These are phyloP conservation scores for Pseudonitzschia pungens DNA, from an alignment of 108 stramenopile species.

Conservation along the genomic window DNA sequence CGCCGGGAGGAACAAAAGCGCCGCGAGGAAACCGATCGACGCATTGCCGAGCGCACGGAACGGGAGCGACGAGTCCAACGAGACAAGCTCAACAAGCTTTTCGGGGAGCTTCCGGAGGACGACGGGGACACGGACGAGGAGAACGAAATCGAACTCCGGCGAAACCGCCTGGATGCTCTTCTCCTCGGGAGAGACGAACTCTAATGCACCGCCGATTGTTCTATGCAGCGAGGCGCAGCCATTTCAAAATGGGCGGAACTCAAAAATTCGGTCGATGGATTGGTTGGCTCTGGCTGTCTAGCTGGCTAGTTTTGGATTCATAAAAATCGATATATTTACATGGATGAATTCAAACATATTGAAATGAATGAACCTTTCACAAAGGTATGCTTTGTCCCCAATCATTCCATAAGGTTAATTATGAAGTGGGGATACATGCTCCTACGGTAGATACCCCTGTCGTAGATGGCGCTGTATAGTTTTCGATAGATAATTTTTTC, in stretches of 20 bases:
- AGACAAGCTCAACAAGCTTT: conserved; percentile 36
- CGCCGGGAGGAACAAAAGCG: background rate
- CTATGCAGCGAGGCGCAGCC: background rate
- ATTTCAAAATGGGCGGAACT: no score
- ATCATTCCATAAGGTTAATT: background rate
- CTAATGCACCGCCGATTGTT: background rate
- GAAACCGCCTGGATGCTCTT: conserved; percentile 20
- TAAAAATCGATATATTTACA: no score
- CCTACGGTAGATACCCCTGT: background rate
- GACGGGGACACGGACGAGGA: conserved; percentile 39
- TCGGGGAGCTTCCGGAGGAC: conserved; percentile 47
- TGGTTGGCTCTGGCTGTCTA: background rate
- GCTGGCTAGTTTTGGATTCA: no score
- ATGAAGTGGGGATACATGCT: background rate
- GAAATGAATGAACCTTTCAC: no score
- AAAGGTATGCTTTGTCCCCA: no score
- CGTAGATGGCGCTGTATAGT: background rate
- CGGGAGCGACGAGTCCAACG: conserved; percentile 19
- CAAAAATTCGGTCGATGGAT: no score
- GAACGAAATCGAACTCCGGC: conserved; percentile 23
- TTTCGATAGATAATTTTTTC: background rate
- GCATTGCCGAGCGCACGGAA: background rate
- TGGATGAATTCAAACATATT: background rate
- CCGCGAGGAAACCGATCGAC: background rate
- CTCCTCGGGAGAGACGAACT: background rate